Percentiles rank a stretch among this genome's conserved stretches.
phyloP scores from a whole-genome alignment of 2,329 filamentous ascomycete species.

The Mariannaea elegans region DNA sequence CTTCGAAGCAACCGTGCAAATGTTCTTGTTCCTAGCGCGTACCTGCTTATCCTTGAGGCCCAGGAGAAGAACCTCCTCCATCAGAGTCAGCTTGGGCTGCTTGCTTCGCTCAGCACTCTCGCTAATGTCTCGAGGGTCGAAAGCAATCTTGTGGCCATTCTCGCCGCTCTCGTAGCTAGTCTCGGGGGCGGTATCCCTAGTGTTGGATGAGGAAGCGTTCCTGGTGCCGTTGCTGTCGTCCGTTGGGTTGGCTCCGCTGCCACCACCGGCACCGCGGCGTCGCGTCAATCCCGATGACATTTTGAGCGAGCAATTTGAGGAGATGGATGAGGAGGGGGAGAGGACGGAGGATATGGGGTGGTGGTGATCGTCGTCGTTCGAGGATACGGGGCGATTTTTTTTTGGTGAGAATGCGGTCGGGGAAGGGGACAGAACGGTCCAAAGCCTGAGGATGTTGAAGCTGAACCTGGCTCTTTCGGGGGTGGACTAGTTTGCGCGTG shows the following conservation, averaged over 20 bases:
- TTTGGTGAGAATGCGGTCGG: slow-evolving; percentile 37
- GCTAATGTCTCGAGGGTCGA: slow-evolving; percentile 95
- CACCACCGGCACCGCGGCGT: slow-evolving; percentile 78
- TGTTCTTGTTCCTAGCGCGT: slow-evolving; percentile 15
- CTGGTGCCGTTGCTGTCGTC: slow-evolving; percentile 66
- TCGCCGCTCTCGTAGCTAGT: slow-evolving; percentile 92
- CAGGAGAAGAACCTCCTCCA: slow-evolving; percentile 97
- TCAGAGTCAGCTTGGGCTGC: slow-evolving; percentile 97
- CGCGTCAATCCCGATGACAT: slow-evolving; percentile 64
- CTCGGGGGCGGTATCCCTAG: slow-evolving; percentile 66
- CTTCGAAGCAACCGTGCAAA: slow-evolving; percentile 4
- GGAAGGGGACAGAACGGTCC: slow-evolving; percentile 32
- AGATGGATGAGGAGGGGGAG: slow-evolving; percentile 18
- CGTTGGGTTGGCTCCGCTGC: slow-evolving; percentile 62
- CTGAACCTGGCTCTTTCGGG: slow-evolving; percentile 31
- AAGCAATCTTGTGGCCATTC: slow-evolving; percentile 98
- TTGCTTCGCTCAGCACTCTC: slow-evolving; percentile 96
- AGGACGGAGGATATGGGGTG: slow-evolving; percentile 20
- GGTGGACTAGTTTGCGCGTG: slow-evolving; percentile 36
- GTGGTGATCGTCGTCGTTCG: slow-evolving; percentile 12
- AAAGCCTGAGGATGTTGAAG: slow-evolving; percentile 31
- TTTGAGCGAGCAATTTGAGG: slow-evolving; percentile 23
- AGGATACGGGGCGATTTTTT: slow-evolving; percentile 1
- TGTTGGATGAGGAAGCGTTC: slow-evolving; percentile 62
- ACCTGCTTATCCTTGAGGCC: slow-evolving; percentile 98